Percentiles rank a stretch among this genome's conserved stretches.
Conservation (phyloP, 164 flowering plant genomes). For the Warburgia ugandensis region DNA sequence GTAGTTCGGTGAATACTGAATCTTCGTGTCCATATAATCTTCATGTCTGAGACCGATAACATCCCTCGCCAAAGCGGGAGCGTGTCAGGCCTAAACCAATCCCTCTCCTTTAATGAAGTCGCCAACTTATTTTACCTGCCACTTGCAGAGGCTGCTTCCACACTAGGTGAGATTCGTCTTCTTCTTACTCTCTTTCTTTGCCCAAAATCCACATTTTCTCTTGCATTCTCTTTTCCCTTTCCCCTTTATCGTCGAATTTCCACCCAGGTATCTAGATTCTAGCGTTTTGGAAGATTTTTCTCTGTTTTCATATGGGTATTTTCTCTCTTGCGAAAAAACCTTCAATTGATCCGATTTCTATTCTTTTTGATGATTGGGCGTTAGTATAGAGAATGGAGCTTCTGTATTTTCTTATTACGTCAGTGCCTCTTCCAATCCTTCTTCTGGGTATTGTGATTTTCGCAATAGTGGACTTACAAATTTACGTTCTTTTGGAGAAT, state of each 20-base stretch:
- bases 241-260: neutral
- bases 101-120: conserved; percentile 28
- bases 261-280: neutral
- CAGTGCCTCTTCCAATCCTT: neutral
- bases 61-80: conserved; percentile 4
- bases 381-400: neutral
- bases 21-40: too few species aligned
- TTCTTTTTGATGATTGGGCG: neutral
- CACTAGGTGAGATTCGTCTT: conserved; percentile 38
- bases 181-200: neutral
- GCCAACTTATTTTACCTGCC: conserved; percentile 36
- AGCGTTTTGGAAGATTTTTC: too few species aligned
- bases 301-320: neutral
- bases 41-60: neutral
- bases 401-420: neutral
- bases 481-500: too few species aligned
- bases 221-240: neutral
- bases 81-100: neutral
- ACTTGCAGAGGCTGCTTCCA: conserved; percentile 40
- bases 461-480: too few species aligned
- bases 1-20: neutral
- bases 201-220: neutral
- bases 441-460: neutral
- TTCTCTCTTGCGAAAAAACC: too few species aligned
- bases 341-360: neutral